phyloP scores from a whole-genome alignment of 768 basidiomycete genomes.

The Pleurotus tuoliensis region DNA sequence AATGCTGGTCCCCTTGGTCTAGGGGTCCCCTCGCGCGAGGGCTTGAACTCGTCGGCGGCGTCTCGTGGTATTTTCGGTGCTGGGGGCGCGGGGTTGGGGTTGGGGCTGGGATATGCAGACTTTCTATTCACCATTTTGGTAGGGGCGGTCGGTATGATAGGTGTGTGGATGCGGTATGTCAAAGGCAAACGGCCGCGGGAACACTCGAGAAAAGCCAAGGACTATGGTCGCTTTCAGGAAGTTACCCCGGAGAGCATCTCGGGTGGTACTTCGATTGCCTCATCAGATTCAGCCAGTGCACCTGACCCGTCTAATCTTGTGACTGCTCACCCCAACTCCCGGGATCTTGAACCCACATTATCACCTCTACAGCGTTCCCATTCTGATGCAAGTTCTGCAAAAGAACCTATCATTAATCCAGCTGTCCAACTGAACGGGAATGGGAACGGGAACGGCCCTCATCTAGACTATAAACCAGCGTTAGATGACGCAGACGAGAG shows the following conservation, averaged over 20 bases:
- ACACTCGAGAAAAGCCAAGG: not conserved
- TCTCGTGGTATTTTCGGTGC: not conserved
- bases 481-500: slow-evolving; percentile 51
- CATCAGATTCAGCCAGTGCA: not conserved
- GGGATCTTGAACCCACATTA: not conserved
- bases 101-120: not conserved
- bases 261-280: not conserved
- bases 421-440: not conserved
- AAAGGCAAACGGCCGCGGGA: slow-evolving; percentile 1
- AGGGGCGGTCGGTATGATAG: not conserved
- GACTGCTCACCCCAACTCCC: not conserved
- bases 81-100: not conserved
- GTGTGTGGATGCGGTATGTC: not conserved
- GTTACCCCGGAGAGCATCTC: not conserved
- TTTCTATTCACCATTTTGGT: not conserved
- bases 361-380: not conserved
- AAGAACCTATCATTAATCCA: not conserved
- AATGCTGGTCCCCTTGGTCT: not conserved
- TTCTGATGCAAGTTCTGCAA: not conserved
- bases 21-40: not conserved
- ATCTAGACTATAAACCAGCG: not conserved
- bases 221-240: not conserved
- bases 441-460: not conserved
- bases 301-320: not conserved
- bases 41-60: not conserved